Evolutionary conservation across 148 eudicot genomes (phyloP), one percentile per base, ranked within the genome.

Genomic region (Diospyros lotus): DNA sequence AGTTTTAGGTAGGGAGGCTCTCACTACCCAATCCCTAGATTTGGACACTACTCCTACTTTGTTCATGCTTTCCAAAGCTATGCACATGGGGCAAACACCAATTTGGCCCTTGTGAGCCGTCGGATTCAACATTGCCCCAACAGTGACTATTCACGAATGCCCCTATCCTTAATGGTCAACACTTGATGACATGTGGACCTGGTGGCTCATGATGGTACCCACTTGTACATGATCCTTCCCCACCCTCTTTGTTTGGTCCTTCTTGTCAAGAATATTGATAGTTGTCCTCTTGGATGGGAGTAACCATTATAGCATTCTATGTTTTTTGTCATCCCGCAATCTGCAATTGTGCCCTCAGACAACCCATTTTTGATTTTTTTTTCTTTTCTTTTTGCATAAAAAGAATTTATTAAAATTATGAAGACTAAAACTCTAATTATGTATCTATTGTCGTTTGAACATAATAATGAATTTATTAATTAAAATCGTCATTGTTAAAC

Each of bases 211-310:
- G 12, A 6, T 55, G 59, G 59, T 13, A 14, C 59, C 59, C 15
- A 55, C 59, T 6, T 55, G 59, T 10, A 55, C 28, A 28, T 28
- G 28, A 28, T 28, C 28, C 28, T 28, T 28, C 3, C 59, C 59
- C 12, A 55, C 59, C 59, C 3, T 55, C 59, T 55, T 55, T 55
- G 59, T 55, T 55, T 55, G 59, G 1, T 55, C 59, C 12, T 14
- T 55, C 59, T 55, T 55, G 59, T 55, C 59, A 55, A 55, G 59
- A 55, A 55, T 55, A 55, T 55, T 55, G 59, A 14, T 55, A 55
- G 12, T 55, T 55, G 59, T 14, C 8, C 59, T 3, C 15, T 55
- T 48, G 52, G 6, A 48, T 8, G 52, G 52, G 52, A 48, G 52
- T 8, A 28, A 28, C 28, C 28, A 28, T 28, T 28, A 28, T 28